Evolutionary conservation across 192 early-diverging fungal species (phyloP), one percentile per base, ranked within the genome.

Genomic region (Coemansia sp.): DNA sequence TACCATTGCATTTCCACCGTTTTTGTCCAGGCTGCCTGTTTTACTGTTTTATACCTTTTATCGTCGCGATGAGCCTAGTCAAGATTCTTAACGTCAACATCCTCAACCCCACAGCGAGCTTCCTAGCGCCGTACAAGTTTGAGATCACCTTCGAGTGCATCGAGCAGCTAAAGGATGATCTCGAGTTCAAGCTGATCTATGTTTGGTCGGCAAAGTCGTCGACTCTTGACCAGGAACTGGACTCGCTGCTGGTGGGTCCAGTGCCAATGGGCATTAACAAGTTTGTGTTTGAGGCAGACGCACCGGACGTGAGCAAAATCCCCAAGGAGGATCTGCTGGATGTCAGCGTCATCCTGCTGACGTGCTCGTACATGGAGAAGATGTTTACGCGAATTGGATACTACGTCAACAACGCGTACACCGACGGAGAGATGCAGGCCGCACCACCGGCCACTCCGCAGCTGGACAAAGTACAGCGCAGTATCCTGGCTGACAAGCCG

Each of bases 91-190:
- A 93, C 72, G 87, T 95, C 68, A 75, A 92, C 83, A 88, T 97
- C 65, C 73, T 90, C 45, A 87, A 95, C 71, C 95, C 96, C 60
- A 91, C 94, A 52, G 84, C 91, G 59, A 71, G 80, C 48, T 98
- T 97, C 70, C 77, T 86, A 60, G 86, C 84, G 52, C 86, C 87
- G 11, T 97, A 95, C 77, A 82, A 89, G 66, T 92, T 99, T 68
- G 94, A 97, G 79, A 96, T 99, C 50, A 99, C 94, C 7, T 97
- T 99, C 75, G 97, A 99, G 70, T 95, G 95, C 76, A 86, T 94
- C 48, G 84, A 90, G 11, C 86, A 86, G 59, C 84, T 99, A 4
- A 67, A 90, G 62, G 91, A 94, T 72, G 95, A 99, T 83, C 81
- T 99, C 29, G 97, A 99, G 79, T 99, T 96, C 88, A 97, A 96